Percentiles rank a stretch among this genome's conserved stretches.
These are phyloP conservation scores for Globisporangium iwayamae DNA, from an alignment of 352 stramenopile species.

Conservation along the genomic window DNA sequence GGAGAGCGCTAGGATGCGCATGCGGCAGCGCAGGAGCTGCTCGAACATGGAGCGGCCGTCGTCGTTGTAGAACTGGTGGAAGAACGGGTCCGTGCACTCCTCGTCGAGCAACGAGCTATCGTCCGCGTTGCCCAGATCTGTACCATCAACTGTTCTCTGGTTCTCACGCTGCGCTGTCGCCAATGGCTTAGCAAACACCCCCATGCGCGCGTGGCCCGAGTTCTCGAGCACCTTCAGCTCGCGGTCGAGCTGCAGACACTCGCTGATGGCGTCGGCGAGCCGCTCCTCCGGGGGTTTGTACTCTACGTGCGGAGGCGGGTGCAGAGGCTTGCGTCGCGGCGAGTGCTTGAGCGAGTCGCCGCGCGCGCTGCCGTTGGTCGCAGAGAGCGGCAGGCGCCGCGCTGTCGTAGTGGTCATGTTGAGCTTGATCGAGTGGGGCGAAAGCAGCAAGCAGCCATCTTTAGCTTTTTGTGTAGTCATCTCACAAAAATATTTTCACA, in stretches of 20 bases:
- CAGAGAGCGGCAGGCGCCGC: background rate
- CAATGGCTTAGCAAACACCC: conserved; percentile 57
- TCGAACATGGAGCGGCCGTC: conserved; percentile 52
- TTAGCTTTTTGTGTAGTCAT: too few species aligned
- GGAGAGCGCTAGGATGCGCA: conserved; percentile 49
- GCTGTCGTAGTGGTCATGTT: background rate
- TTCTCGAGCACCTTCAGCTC: conserved; percentile 67
- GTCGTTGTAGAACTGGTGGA: conserved; percentile 59
- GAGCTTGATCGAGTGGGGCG: background rate
- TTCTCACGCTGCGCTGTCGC: conserved; percentile 19
- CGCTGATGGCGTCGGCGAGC: conserved; percentile 16
- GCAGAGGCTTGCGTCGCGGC: background rate
- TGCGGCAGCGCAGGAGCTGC: conserved; percentile 49
- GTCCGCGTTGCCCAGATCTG: background rate
- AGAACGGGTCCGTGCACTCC: conserved; percentile 47
- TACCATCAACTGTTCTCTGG: background rate
- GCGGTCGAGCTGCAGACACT: conserved; percentile 32
- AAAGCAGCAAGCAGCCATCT: background rate
- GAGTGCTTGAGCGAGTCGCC: conserved; percentile 3
- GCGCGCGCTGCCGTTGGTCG: background rate
- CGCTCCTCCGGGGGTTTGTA: conserved; percentile 28
- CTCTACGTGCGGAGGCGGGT: background rate
- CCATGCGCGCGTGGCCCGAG: conserved; percentile 48
- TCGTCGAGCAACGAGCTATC: conserved; percentile 22
- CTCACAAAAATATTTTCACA: too few species aligned